Conservation (phyloP, 768 basidiomycete species). For the Holtermanniella nyarrowii region DNA sequence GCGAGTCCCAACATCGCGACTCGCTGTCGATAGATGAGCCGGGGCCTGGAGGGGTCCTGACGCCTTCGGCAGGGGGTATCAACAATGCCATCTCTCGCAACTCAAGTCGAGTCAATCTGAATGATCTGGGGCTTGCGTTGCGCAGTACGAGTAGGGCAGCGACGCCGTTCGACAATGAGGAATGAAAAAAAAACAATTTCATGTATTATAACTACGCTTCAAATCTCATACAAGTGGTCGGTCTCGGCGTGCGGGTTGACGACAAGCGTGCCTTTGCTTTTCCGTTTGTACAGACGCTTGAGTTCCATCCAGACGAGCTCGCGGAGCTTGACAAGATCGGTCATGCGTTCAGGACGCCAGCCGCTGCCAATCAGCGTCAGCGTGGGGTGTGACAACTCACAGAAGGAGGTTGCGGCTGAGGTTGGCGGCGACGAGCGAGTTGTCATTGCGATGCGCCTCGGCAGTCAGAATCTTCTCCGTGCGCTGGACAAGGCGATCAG, state of each 20-base stretch:
- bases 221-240: constrained; percentile 9
- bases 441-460: constrained; percentile 20
- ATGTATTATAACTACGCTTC: background rate
- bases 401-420: constrained; percentile 31
- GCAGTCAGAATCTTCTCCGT: constrained; percentile 18
- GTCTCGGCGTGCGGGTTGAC: constrained; percentile 16
- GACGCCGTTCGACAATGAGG: constrained; percentile 9
- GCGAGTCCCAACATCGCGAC: background rate
- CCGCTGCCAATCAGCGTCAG: constrained; percentile 18
- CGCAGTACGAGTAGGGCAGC: constrained; percentile 15
- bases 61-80: constrained; percentile 6
- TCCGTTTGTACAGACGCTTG: constrained; percentile 23
- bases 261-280: constrained; percentile 21
- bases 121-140: constrained; percentile 30
- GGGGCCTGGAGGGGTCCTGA: background rate
- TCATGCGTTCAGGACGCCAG: constrained; percentile 32
- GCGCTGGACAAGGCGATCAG: constrained; percentile 25
- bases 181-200: background rate
- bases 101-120: constrained; percentile 33
- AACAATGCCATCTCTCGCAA: constrained; percentile 24
- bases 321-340: constrained; percentile 33
- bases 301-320: constrained; percentile 40
- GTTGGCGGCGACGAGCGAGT: constrained; percentile 36
- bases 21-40: background rate
- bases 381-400: constrained; percentile 15